phyloP scores from a whole-genome alignment of 306 rosid genomes.

The Abrus pulchellus region DNA sequence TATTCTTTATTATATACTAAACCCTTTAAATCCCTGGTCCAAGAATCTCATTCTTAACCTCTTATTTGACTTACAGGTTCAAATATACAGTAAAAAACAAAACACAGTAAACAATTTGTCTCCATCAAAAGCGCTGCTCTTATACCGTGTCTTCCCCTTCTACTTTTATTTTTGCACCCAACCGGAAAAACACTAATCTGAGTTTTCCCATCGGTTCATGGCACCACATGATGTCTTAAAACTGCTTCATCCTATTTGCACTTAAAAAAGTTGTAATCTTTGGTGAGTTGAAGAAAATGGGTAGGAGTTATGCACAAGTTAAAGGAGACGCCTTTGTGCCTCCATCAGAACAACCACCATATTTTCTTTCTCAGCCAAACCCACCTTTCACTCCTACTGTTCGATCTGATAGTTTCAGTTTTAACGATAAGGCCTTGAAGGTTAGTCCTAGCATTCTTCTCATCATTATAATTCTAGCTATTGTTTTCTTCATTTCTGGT shows the following conservation, averaged over 20 bases:
- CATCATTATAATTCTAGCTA: constrained; percentile 78
- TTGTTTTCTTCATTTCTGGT: constrained; percentile 91
- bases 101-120: constrained; percentile 42
- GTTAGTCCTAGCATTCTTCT: constrained; percentile 81
- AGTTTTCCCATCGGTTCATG: constrained; percentile 9
- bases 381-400: constrained; percentile 48
- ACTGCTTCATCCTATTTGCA: constrained; percentile 7
- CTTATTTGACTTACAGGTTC: constrained; percentile 48
- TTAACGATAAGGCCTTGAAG: constrained; percentile 60
- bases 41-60: constrained; percentile 19
- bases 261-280: constrained; percentile 56
- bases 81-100: constrained; percentile 25
- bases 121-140: constrained; percentile 42
- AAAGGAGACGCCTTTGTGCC: constrained; percentile 48
- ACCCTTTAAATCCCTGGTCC: background rate
- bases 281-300: constrained; percentile 58
- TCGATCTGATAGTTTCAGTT: constrained; percentile 60
- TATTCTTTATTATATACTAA: background rate
- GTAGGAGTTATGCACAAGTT: constrained; percentile 21
- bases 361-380: constrained; percentile 48
- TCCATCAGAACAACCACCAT: constrained; percentile 56
- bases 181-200: constrained; percentile 8
- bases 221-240: constrained; percentile 36
- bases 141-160: constrained; percentile 21
- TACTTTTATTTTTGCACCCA: constrained; percentile 14